Base-by-base conservation (phyloP, 202 grass and related monocot genomes). In the Miscanthus sacchariflorus region DNA sequence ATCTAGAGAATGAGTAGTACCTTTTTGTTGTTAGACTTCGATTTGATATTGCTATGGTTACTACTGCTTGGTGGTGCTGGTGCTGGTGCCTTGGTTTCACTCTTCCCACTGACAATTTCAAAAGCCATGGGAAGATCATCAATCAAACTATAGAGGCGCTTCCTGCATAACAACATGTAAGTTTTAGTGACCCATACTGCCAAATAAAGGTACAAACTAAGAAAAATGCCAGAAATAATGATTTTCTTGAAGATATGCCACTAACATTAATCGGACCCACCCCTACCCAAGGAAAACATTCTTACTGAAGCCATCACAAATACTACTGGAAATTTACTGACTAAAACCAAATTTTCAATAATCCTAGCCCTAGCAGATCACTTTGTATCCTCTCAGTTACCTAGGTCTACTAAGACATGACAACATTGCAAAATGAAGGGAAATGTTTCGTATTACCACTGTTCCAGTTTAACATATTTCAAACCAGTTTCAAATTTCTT, bases 61-160 rank as follows among this genome's bases (percentile, higher is more conserved):
- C 68, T 86, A n/a, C 64, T 87, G 77, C 49, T 87, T 14, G 75
- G 72, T 35, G 89, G 44, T 24, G 86, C 70, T 38, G 90, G 38
- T 30, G 88, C 74, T 30, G 90, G 44, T 38, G 86, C 73, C 88
- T 89, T 95, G 11, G 76, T 79, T 87, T 95, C 95, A 86, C 70
- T 93, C 90, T 93, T 99, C 78, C 92, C 92, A 81, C 75, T 99
- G 74, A 96, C 86, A 74, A 95, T 86, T 81, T 99, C 97, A 85
- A 92, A 95, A 72, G 90, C 87, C 1, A 94, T 90, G 56, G 93
- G 97, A 73, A 95, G 91, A 30, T 99, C 97, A 75, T 93, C 96
- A 43, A 99, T 99, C 93, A 99, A 84, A 79, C 91, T 86, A 82
- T 95, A 99, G 56, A 99, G 88, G 69, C 97, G 94, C 82, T 95